phyloP scores from a whole-genome alignment of 2,329 filamentous ascomycete genomes.

The Stachybotrys elegans region DNA sequence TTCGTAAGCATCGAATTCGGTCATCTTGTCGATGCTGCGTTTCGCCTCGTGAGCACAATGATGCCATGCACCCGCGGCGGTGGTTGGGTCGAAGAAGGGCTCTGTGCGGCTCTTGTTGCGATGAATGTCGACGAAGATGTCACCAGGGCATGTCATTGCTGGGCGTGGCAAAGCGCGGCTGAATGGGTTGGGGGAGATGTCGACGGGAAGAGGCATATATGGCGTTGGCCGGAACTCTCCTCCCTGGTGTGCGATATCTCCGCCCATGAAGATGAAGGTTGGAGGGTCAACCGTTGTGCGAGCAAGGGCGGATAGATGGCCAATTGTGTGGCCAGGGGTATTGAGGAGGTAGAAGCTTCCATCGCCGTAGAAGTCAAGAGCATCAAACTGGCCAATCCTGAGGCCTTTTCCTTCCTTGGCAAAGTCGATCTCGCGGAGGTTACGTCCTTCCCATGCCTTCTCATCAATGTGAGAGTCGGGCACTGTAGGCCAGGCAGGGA shows the following conservation, averaged over 20 bases:
- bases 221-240: slow-evolving; percentile 30
- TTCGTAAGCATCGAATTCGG: no score
- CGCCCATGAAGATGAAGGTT: slow-evolving; percentile 37
- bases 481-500: slow-evolving; percentile 41
- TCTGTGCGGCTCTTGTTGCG: no score
- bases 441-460: no score
- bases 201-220: slow-evolving; percentile 25
- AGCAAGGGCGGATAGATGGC: slow-evolving; percentile 36
- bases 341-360: slow-evolving; percentile 37
- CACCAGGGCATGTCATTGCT: no score
- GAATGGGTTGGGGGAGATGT: slow-evolving; percentile 17
- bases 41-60: no score
- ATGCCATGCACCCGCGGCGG: no score
- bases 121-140: no score
- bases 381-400: slow-evolving; percentile 29
- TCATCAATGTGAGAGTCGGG: slow-evolving; percentile 26
- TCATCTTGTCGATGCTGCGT: no score
- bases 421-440: slow-evolving; percentile 22
- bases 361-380: slow-evolving; percentile 37
- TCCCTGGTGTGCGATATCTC: slow-evolving; percentile 35
- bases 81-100: no score
- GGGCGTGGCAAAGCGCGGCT: no score
- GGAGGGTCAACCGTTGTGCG: slow-evolving; percentile 24
- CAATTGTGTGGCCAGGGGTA: slow-evolving; percentile 32
- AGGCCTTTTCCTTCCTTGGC: slow-evolving; percentile 11